Base-by-base conservation (phyloP, 1,139 yeast species). In the Nematodospora anomalae region DNA sequence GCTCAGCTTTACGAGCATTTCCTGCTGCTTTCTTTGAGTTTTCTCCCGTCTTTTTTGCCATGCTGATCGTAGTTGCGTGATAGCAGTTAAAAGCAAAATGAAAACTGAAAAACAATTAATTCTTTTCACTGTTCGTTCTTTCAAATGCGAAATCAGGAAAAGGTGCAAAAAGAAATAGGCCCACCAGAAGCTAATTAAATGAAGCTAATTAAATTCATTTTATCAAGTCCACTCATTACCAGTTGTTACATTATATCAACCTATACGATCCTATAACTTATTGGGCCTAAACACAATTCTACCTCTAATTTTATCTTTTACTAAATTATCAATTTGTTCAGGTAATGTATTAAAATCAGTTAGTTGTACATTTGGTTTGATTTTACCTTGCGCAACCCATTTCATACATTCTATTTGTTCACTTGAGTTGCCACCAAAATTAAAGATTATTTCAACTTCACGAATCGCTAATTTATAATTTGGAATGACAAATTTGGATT, bases 1-100 rank as follows among this genome's bases (percentile, higher is more conserved):
- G 70, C 30, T 77, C 90, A 6, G 83, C 87, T 68, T 80, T 84
- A 54, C 70, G 75, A 35, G 88, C 86, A 47, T 81, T 77, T 11
- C 88, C 89, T 4, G 81, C 80, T 0, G 76, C 87, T 57, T 80
- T 80, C 58, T 79, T 79, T 16, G 78, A 55, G 61, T 79, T 79
- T 50, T 78, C 84, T 31, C 71, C 78, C 26, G 67, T 68, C 58
- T 79, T 79, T n/a, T 41, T 44, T 16, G 83, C 84, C 85, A 79
- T 79, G 21, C 8, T 18, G 21, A 18, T n/a, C 12, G 20, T 20
- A 13, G n/a, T 24, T 27, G 16, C 23, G 11, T 35, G 33, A 33
- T 26, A 25, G 37, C 29, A 34, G 29, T 28, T 25, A 29, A 34
- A 15, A 23, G 16, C 22, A 34, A 32, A 12, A 12, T 4, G 16